Evolutionary conservation across 2,329 filamentous ascomycete genomes (phyloP).

Genomic region (Plenodomus biglobosus): DNA sequence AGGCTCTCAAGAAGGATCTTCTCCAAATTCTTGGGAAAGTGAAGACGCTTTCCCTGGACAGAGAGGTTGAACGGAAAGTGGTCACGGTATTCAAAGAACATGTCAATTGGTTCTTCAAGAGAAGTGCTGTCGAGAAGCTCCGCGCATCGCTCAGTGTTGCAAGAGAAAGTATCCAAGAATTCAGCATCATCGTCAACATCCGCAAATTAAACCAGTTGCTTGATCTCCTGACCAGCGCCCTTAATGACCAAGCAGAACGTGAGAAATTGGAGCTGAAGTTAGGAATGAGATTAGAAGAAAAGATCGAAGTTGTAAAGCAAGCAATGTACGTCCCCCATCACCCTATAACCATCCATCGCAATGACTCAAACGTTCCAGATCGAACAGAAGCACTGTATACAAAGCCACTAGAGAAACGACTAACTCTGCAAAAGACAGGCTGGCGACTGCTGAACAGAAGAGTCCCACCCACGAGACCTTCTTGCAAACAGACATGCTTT

Average conservation of each 20-base stretch:
- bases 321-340: not conserved
- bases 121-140: not conserved
- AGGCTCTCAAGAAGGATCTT: not conserved
- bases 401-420: not conserved
- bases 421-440: not conserved
- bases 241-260: not conserved
- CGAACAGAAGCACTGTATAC: not conserved
- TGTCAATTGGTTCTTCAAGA: constrained; percentile 1
- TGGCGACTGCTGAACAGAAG: not conserved
- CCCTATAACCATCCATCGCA: no score
- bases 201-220: not conserved
- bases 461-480: not conserved
- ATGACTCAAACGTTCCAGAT: not conserved
- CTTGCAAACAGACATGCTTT: not conserved
- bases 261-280: not conserved
- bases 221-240: not conserved
- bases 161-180: not conserved
- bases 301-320: not conserved
- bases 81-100: not conserved
- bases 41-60: not conserved
- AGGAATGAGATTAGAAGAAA: not conserved
- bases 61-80: not conserved
- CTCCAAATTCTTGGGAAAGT: not conserved
- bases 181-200: not conserved
- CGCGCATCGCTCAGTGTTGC: constrained; percentile 1